Percentiles rank a stretch among this genome's conserved stretches.
phyloP scores from a whole-genome alignment of 148 eudicot species.

The Fagopyrum tataricum region DNA sequence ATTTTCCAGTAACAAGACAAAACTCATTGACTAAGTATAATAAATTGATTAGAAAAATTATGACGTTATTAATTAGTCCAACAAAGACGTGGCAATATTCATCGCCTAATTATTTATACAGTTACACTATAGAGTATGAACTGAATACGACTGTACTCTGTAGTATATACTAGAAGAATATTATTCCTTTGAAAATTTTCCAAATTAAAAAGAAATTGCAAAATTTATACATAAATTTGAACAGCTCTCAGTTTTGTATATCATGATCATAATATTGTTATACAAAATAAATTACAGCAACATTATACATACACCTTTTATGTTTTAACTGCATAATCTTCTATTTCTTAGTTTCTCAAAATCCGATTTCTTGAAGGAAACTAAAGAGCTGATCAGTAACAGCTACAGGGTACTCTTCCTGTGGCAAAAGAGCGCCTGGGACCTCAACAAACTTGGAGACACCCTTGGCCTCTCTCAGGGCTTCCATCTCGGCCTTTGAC shows the following conservation, averaged over 20 bases:
- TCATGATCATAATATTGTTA: background rate
- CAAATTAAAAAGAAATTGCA: no score
- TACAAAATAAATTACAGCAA: background rate
- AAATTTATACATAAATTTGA: no score
- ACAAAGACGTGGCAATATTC: slow-evolving; percentile 4
- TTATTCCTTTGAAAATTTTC: no score
- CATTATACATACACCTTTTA: no score
- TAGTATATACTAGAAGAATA: no score
- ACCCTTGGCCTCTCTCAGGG: slow-evolving; percentile 72
- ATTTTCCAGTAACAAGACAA: background rate
- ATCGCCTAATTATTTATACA: background rate
- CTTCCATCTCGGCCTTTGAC: slow-evolving; percentile 97
- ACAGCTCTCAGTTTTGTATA: no score
- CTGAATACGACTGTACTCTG: background rate
- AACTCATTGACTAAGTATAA: background rate
- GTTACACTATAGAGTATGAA: background rate
- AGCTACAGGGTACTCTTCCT: slow-evolving; percentile 75
- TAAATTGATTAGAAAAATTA: background rate
- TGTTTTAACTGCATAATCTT: no score
- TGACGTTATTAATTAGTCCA: background rate
- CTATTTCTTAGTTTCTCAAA: slow-evolving; percentile 5
- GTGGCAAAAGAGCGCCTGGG: slow-evolving; percentile 90
- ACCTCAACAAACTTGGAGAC: slow-evolving; percentile 83
- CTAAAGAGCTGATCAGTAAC: slow-evolving; percentile 66
- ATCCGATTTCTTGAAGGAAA: slow-evolving; percentile 55